Conservation (phyloP, 2,329 filamentous ascomycete genomes). For the Falciphora oryzae region DNA sequence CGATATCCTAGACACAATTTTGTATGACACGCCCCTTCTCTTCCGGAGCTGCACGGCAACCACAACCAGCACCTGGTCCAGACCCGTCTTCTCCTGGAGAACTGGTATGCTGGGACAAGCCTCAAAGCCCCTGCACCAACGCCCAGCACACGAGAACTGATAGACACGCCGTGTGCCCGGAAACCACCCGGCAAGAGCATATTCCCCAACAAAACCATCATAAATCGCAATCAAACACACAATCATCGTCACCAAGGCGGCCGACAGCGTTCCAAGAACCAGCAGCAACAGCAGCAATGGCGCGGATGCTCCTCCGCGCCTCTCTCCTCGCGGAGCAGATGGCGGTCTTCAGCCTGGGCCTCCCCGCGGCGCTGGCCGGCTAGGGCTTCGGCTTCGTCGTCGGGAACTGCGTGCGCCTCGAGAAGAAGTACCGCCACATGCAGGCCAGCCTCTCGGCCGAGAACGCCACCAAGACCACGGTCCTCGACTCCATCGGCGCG, state of each 20-base stretch:
- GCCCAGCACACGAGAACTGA: too few species aligned
- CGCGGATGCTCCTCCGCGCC: background rate
- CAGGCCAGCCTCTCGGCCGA: background rate
- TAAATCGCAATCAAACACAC: background rate
- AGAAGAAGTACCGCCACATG: background rate
- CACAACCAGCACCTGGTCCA: too few species aligned
- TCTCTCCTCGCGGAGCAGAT: background rate
- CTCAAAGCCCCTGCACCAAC: too few species aligned
- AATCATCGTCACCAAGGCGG: background rate
- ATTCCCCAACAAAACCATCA: too few species aligned
- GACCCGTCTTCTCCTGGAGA: too few species aligned
- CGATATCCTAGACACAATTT: too few species aligned
- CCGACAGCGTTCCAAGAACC: too few species aligned
- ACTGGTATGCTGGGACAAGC: background rate
- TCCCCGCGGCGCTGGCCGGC: background rate
- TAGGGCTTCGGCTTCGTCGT: constrained; percentile 1
- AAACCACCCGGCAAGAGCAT: too few species aligned
- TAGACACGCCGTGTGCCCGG: too few species aligned
- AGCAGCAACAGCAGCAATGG: background rate
- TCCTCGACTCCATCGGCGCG: constrained; percentile 1
- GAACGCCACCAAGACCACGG: background rate
- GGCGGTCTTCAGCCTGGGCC: background rate
- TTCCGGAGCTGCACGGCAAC: too few species aligned
- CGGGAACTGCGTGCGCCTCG: background rate
- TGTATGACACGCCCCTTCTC: too few species aligned